Percentiles rank a stretch among this genome's conserved stretches.
These are phyloP conservation scores for Ceratocystis alfenasii DNA, from an alignment of 2,329 filamentous ascomycete genomes.

Conservation along the genomic window DNA sequence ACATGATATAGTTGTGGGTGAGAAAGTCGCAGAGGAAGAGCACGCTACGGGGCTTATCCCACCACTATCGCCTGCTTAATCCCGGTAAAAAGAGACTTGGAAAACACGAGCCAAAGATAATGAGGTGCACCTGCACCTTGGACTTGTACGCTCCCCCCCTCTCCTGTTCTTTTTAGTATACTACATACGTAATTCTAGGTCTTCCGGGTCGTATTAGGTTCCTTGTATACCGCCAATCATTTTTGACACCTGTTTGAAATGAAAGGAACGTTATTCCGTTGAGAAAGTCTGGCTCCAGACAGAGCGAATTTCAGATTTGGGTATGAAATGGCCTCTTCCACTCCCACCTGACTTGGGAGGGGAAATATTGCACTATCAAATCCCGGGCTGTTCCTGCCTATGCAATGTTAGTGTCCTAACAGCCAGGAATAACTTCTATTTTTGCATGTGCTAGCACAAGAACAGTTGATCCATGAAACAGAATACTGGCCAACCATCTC, in stretches of 20 bases:
- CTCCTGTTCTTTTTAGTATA: not conserved
- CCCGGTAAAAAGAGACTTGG: not conserved
- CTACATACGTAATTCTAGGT: not conserved
- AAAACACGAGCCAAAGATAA: not conserved
- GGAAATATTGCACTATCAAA: not conserved
- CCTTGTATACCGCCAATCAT: constrained; percentile 1
- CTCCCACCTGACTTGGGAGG: not conserved
- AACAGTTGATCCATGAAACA: not conserved
- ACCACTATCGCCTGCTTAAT: not conserved
- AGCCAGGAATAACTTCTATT: not conserved
- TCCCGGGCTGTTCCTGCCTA: not conserved
- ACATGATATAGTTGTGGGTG: not conserved
- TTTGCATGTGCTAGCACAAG: not conserved
- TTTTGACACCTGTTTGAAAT: constrained; percentile 11
- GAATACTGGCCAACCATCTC: constrained; percentile 5
- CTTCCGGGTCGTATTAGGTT: not conserved
- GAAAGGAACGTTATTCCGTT: not conserved
- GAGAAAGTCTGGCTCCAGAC: constrained; percentile 2
- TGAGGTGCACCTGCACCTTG: not conserved
- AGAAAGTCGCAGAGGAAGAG: not conserved
- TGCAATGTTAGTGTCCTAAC: not conserved
- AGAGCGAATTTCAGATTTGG: not conserved
- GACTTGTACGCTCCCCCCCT: no score
- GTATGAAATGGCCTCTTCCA: not conserved
- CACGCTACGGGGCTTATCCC: no score